These are phyloP conservation scores for Sporothrix protearum DNA, from an alignment of 2,329 filamentous ascomycete species.

Conservation along the genomic window DNA sequence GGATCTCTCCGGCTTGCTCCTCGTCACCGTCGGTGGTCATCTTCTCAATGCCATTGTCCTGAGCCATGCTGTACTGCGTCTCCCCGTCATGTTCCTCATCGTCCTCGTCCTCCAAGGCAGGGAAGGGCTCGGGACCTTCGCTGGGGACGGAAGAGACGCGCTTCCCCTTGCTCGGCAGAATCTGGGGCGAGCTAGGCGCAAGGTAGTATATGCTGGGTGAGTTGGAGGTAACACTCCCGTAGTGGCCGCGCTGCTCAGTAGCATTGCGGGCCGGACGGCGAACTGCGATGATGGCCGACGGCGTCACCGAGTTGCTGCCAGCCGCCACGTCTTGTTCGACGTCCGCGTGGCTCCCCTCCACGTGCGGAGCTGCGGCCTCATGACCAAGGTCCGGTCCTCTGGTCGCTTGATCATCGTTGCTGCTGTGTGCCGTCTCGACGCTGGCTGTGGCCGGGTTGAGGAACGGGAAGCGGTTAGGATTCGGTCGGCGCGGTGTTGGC, in stretches of 20 bases:
- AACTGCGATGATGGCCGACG: neutral
- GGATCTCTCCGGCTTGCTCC: neutral
- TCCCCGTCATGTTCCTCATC: neutral
- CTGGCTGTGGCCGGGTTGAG: neutral
- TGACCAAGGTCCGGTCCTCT: neutral
- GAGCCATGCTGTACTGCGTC: neutral
- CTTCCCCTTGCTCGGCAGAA: neutral
- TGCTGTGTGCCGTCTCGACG: neutral
- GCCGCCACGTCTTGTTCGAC: neutral
- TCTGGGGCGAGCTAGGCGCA: conserved; percentile 11
- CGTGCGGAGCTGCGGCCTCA: neutral
- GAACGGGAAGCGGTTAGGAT: conserved; percentile 12
- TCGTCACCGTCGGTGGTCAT: neutral
- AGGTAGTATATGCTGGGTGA: conserved; percentile 19
- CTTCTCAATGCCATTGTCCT: neutral
- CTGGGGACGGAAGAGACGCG: neutral
- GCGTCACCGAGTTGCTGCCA: neutral
- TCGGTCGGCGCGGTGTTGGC: conserved; percentile 18
- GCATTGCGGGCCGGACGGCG: neutral
- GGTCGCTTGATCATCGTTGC: neutral
- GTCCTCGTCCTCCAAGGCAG: neutral
- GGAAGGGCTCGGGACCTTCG: neutral
- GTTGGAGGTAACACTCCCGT: neutral
- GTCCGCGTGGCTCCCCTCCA: neutral
- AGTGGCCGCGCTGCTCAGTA: neutral